Conservation (phyloP, 2,329 filamentous ascomycete genomes). For the Xylaria digitata region DNA sequence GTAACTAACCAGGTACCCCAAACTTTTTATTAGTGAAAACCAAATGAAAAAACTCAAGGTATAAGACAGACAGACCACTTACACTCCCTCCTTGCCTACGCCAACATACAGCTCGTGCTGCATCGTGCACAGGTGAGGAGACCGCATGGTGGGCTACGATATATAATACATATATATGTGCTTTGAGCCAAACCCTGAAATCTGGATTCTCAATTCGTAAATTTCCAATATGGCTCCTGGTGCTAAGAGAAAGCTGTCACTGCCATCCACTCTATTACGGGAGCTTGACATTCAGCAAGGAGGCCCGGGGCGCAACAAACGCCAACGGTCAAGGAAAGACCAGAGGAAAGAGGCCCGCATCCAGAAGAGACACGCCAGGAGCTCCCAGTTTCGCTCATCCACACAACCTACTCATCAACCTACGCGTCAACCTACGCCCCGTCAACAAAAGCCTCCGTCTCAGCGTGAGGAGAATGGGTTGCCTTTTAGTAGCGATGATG, state of each 20-base stretch:
- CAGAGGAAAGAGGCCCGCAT: conserved; percentile 49
- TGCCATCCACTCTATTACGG: conserved; percentile 58
- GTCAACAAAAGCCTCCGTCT: conserved; percentile 11
- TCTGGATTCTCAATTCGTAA: not conserved
- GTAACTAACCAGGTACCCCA: not conserved
- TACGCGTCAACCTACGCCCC: conserved; percentile 17
- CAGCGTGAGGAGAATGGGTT: conserved; percentile 23
- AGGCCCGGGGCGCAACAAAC: conserved; percentile 35
- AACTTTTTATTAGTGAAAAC: conserved; percentile 16
- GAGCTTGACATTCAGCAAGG: conserved; percentile 54
- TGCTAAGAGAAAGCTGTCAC: conserved; percentile 53
- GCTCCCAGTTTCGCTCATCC: conserved; percentile 43
- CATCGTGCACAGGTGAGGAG: not conserved
- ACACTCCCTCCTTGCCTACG: not conserved
- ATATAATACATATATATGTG: too few relatives aligned
- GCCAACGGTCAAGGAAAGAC: conserved; percentile 48
- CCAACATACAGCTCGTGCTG: not conserved
- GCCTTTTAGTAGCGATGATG: conserved; percentile 35
- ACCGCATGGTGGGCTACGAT: not conserved
- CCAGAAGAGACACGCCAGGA: conserved; percentile 47
- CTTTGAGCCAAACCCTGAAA: too few relatives aligned
- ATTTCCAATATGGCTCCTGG: conserved; percentile 20
- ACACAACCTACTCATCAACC: conserved; percentile 28
- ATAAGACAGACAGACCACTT: too few relatives aligned
- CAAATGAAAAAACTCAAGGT: conserved; percentile 1